Percentiles rank a stretch among this genome's conserved stretches.
These are phyloP conservation scores for Sporothrix schenckii DNA, from an alignment of 2,329 filamentous ascomycete species.

Conservation along the genomic window DNA sequence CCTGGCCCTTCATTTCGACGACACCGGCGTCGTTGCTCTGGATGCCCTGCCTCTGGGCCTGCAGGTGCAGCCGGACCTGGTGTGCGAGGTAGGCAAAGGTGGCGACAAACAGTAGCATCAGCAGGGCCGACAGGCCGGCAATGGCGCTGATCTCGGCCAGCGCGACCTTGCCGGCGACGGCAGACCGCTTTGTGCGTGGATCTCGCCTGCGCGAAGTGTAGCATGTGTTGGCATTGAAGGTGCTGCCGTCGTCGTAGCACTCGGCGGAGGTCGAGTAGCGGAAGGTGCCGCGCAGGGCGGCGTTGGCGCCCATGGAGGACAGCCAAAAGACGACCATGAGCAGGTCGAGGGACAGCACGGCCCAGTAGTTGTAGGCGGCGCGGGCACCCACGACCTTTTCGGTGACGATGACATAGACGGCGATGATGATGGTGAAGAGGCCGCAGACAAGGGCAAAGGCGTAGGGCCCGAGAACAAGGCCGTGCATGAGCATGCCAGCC, in stretches of 20 bases:
- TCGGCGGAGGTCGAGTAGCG: slow-evolving; percentile 33
- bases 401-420: slow-evolving; percentile 39
- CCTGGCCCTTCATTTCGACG: slow-evolving; percentile 40
- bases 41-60: slow-evolving; percentile 34
- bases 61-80: slow-evolving; percentile 40
- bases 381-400: slow-evolving; percentile 40
- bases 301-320: slow-evolving; percentile 42
- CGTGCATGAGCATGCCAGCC: slow-evolving; percentile 41
- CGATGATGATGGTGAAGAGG: slow-evolving; percentile 41
- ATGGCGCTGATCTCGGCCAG: slow-evolving; percentile 41
- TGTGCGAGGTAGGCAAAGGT: slow-evolving; percentile 50
- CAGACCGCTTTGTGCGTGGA: slow-evolving; percentile 34
- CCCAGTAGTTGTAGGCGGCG: slow-evolving; percentile 43
- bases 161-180: slow-evolving; percentile 36
- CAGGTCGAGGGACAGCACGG: slow-evolving; percentile 41
- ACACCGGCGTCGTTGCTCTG: slow-evolving; percentile 36
- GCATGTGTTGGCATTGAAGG: slow-evolving; percentile 39
- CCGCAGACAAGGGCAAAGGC: slow-evolving; percentile 41
- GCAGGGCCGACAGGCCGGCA: slow-evolving; percentile 41
- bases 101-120: slow-evolving; percentile 45
- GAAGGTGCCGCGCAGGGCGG: slow-evolving; percentile 40
- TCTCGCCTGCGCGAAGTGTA: slow-evolving; percentile 34
- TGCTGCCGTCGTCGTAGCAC: slow-evolving; percentile 41
- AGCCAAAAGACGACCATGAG: slow-evolving; percentile 44
- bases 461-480: slow-evolving; percentile 37